These are phyloP conservation scores for Cunninghamia lanceolata DNA, from an alignment of 75 land plant species.

Conservation along the genomic window DNA sequence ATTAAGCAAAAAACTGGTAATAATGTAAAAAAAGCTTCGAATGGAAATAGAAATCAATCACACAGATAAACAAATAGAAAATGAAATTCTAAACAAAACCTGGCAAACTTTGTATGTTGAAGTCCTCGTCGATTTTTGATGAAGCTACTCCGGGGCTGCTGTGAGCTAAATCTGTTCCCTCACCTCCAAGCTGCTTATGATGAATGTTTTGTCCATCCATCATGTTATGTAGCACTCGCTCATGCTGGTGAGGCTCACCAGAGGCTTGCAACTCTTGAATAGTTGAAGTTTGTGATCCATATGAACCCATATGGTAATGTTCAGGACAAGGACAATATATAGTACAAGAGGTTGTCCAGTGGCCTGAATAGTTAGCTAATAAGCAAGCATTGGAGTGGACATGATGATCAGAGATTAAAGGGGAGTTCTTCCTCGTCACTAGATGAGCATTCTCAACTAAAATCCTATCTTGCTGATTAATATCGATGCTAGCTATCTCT, in stretches of 20 bases:
- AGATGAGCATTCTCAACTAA: neutral
- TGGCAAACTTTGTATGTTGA: too few species aligned
- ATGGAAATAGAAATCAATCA: neutral
- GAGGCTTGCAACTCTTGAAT: neutral
- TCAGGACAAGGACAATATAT: conserved; percentile 1
- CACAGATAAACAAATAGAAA: too few species aligned
- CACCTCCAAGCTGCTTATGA: too few species aligned
- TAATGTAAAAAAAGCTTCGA: too few species aligned
- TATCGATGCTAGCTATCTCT: neutral
- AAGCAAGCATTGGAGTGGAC: neutral
- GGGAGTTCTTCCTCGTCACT: neutral
- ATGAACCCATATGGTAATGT: neutral
- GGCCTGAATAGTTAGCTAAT: neutral
- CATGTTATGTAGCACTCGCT: neutral
- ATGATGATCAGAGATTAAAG: neutral
- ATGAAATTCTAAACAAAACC: too few species aligned
- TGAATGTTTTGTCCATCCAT: too few species aligned
- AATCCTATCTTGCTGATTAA: neutral
- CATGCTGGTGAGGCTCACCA: neutral
- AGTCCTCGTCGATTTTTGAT: too few species aligned
- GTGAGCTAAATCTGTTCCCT: neutral
- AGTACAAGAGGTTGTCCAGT: neutral
- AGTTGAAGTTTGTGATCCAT: neutral
- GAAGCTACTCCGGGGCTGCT: neutral
- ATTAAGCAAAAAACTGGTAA: neutral